phyloP scores from a whole-genome alignment of 2,329 filamentous ascomycete species.

The Stromatinia cepivora region DNA sequence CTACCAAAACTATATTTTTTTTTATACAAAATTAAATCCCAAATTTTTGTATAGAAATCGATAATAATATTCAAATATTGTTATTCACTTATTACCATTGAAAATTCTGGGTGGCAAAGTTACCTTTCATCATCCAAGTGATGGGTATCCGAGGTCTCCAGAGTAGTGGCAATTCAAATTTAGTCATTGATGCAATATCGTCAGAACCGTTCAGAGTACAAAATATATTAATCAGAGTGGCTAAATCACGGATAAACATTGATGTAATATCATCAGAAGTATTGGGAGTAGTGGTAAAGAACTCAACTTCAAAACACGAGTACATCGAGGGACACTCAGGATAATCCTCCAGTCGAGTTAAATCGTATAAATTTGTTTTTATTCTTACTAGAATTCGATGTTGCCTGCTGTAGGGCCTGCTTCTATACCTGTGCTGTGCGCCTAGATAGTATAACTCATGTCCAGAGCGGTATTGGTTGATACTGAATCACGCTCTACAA shows the following conservation, averaged over 20 bases:
- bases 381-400: not conserved
- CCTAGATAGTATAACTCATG: not conserved
- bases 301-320: not conserved
- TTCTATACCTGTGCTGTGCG: not conserved
- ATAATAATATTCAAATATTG: too few relatives aligned
- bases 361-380: not conserved
- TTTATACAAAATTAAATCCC: too few relatives aligned
- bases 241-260: not conserved
- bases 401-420: not conserved
- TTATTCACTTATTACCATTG: too few relatives aligned
- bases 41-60: too few relatives aligned
- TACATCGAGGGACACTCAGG: too few relatives aligned
- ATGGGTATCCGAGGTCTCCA: too few relatives aligned
- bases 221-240: too few relatives aligned
- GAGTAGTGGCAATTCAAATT: not conserved
- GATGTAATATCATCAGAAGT: not conserved
- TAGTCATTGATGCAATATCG: too few relatives aligned
- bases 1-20: too few relatives aligned
- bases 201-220: too few relatives aligned
- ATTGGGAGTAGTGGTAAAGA: not conserved
- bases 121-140: too few relatives aligned
- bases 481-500: not conserved
- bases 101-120: too few relatives aligned
- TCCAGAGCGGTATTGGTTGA: not conserved
- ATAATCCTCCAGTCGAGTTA: not conserved